A percentile compares a stretch with the other conserved stretches of the same genome.
Conservation (phyloP, 345 rosid genomes). For the Hibiscus tridactylites region DNA sequence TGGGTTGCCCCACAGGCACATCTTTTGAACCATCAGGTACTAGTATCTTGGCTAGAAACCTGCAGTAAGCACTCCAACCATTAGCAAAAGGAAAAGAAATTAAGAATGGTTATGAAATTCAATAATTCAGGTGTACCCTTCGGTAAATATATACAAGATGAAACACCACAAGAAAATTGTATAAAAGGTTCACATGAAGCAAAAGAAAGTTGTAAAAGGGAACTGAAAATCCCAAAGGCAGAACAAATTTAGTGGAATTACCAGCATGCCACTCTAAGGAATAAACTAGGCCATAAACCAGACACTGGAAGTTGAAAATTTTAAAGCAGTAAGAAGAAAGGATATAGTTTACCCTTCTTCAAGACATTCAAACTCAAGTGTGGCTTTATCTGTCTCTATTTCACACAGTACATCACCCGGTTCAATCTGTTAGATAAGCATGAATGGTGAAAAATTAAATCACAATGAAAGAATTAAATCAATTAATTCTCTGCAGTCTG, state of each 20-base stretch:
- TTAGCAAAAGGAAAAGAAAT: neutral
- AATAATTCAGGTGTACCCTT: neutral
- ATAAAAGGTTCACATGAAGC: neutral
- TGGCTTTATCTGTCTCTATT: constrained; percentile 97
- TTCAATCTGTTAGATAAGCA: constrained; percentile 61
- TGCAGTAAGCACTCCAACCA: constrained; percentile 23
- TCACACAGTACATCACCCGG: constrained; percentile 88
- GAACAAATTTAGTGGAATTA: neutral
- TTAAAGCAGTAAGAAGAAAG: constrained; percentile 14
- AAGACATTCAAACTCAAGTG: constrained; percentile 86
- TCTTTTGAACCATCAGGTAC: constrained; percentile 88
- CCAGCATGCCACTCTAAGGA: neutral
- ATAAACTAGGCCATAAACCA: neutral
- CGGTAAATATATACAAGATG: neutral
- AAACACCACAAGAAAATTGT: constrained; percentile 5
- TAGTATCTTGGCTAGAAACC: constrained; percentile 82
- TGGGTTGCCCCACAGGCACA: constrained; percentile 80
- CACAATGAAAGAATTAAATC: constrained; percentile 5
- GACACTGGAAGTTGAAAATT: neutral
- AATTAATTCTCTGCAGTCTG: constrained; percentile 9
- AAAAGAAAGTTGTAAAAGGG: neutral
- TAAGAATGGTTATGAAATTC: neutral
- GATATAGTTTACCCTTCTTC: constrained; percentile 77
- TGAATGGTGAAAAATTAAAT: constrained; percentile 21
- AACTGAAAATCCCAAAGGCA: neutral